Evolutionary conservation across 2,329 filamentous ascomycete species (phyloP).

Genomic region (Trichoderma koningiopsis): DNA sequence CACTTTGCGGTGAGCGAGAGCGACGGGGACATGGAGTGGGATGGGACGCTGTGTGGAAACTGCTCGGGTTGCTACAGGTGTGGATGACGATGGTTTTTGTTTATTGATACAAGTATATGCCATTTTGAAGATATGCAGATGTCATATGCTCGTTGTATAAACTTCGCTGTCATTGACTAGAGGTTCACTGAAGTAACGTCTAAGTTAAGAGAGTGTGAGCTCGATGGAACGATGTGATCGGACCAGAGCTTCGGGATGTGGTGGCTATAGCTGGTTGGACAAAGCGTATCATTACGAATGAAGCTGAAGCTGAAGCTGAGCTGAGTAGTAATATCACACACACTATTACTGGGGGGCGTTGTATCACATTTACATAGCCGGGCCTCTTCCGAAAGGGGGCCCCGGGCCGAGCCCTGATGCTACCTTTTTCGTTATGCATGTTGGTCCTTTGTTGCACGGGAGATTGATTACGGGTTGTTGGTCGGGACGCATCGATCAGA

Average conservation of each 20-base stretch:
- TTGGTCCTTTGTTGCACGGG: background rate
- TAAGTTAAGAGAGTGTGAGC: background rate
- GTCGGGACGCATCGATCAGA: background rate
- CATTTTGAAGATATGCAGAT: background rate
- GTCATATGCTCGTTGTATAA: background rate
- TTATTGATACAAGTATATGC: background rate
- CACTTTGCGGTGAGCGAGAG: background rate
- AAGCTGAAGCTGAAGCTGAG: background rate
- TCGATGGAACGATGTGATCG: background rate
- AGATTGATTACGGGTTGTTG: background rate
- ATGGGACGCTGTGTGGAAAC: background rate
- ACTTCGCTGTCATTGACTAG: background rate
- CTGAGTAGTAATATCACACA: background rate
- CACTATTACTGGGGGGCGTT: background rate
- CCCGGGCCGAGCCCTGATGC: background rate
- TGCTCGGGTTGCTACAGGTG: background rate
- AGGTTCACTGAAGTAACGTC: background rate
- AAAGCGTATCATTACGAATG: background rate
- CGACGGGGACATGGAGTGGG: background rate
- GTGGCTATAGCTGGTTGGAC: background rate
- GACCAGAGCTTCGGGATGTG: background rate
- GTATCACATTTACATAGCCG: background rate
- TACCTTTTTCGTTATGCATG: background rate
- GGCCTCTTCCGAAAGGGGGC: slow-evolving; percentile 4
- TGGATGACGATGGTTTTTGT: background rate